Conservation (phyloP, 768 basidiomycete species). For the Leccinum ochraceum region DNA sequence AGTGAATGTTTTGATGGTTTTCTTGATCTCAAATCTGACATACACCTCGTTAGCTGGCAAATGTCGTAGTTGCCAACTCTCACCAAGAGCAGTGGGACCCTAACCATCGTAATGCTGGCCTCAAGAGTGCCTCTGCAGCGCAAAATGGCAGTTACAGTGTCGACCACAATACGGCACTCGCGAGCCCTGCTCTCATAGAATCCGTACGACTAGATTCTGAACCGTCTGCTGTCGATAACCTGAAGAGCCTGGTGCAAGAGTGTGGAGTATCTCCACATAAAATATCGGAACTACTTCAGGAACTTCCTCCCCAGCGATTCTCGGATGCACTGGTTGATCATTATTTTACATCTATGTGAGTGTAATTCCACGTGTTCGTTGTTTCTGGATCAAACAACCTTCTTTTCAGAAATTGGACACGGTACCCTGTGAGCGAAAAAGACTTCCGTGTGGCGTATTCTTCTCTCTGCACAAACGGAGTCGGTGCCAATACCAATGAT, state of each 20-base stretch:
- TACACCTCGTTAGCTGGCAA: conserved; percentile 45
- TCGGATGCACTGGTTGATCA: conserved; percentile 81
- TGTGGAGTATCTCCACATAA: conserved; percentile 92
- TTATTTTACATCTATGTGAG: conserved; percentile 76
- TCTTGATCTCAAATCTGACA: conserved; percentile 24
- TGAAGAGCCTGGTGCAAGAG: conserved; percentile 85
- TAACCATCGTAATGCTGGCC: conserved; percentile 15
- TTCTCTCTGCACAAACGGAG: conserved; percentile 62
- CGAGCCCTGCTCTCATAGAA: conserved; percentile 38
- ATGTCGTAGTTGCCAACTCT: conserved; percentile 48
- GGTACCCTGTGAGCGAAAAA: conserved; percentile 86
- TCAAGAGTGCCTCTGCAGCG: conserved; percentile 9
- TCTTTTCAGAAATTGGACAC: conserved; percentile 78
- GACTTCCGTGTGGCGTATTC: conserved; percentile 76
- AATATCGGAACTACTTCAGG: conserved; percentile 85
- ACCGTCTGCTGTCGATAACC: conserved; percentile 71
- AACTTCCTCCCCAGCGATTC: conserved; percentile 76
- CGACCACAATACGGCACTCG: conserved; percentile 31
- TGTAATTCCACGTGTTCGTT: conserved; percentile 7
- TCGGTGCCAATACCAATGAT: conserved; percentile 68
- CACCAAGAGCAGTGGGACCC: conserved; percentile 32
- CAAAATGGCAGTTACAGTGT: conserved; percentile 28
- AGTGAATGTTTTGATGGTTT: conserved; percentile 43
- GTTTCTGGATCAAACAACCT: conserved; percentile 1
- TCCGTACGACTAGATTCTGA: conserved; percentile 45